Conservation (phyloP, 2,329 filamentous ascomycete species). For the Dactylellina cionopaga region DNA sequence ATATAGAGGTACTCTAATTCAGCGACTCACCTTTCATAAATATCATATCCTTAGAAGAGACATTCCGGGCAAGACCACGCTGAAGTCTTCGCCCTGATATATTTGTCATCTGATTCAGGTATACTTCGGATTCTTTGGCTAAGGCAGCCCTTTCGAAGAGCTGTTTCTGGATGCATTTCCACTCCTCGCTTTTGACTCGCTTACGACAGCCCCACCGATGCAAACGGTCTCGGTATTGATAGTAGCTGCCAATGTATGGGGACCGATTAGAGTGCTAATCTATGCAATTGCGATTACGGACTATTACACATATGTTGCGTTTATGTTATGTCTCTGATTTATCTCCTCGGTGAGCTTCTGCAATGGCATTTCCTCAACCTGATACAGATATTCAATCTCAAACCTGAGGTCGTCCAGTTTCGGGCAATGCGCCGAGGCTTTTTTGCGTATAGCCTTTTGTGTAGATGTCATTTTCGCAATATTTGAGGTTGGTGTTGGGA, state of each 20-base stretch:
- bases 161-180: background rate
- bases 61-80: background rate
- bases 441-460: too few relatives aligned
- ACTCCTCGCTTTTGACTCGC: background rate
- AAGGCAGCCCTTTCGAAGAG: background rate
- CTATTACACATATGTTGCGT: conserved; percentile 4
- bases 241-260: conserved; percentile 1
- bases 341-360: background rate
- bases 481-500: too few relatives aligned
- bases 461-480: too few relatives aligned
- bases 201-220: background rate
- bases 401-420: too few relatives aligned
- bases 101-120: background rate
- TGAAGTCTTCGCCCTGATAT: background rate
- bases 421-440: too few relatives aligned
- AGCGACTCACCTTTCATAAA: background rate
- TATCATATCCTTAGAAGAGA: background rate
- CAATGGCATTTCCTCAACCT: background rate
- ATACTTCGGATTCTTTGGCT: background rate
- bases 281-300: too few relatives aligned
- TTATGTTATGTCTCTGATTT: background rate
- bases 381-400: conserved; percentile 17
- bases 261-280: too few relatives aligned
- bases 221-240: conserved; percentile 14
- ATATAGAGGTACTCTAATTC: too few relatives aligned